Evolutionary conservation across 768 basidiomycete genomes (phyloP), one percentile per base, ranked within the genome.

Genomic region (Cytidiella melzeri): DNA sequence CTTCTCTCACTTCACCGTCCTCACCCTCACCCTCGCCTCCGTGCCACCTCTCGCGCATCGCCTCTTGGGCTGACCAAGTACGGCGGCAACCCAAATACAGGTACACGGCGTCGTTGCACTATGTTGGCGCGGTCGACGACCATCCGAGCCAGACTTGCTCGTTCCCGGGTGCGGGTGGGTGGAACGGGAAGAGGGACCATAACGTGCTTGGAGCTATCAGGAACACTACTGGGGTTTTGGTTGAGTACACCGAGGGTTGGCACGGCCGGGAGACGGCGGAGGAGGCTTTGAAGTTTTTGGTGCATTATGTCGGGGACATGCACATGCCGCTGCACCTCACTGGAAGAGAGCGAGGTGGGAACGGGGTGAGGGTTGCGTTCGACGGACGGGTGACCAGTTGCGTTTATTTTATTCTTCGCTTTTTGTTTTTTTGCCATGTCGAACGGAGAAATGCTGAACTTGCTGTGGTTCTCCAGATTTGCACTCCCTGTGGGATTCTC

Each of bases 261-360:
- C 7, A 57, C 54, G 66, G 47, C 36, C 47, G 41, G 18, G 53
- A 47, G n/a, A 63, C 59, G 2, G 82, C 82, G 2, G 81, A 84
- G 59, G 87, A 92, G 57, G 89, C 95, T 2, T 72, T 97, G 58
- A 87, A 89, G 64, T 99, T 96, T 71, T 71, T 99, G 26, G 77
- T 94, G 25, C 96, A 99, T 65, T 97, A 92, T 58, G 47, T 96
- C 10, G 93, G 95, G 0, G 95, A 97, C 64, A 73, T 95, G 74
- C 95, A 96, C 59, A 83, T 87, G 77, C 95, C 95, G 4, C 70
- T 99, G 47, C 95, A 99, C 64, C 75, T 99, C 30, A 87, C 87
- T 0, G 90, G 90, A 2, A 73, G 92, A 15, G 82, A 92, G 57
- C 75, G 88, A 25, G 95, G 95, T 4, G 95, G 94, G 1, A 98